Base-by-base conservation (phyloP, 176 grass and related monocot genomes). In the Themeda triandra region DNA sequence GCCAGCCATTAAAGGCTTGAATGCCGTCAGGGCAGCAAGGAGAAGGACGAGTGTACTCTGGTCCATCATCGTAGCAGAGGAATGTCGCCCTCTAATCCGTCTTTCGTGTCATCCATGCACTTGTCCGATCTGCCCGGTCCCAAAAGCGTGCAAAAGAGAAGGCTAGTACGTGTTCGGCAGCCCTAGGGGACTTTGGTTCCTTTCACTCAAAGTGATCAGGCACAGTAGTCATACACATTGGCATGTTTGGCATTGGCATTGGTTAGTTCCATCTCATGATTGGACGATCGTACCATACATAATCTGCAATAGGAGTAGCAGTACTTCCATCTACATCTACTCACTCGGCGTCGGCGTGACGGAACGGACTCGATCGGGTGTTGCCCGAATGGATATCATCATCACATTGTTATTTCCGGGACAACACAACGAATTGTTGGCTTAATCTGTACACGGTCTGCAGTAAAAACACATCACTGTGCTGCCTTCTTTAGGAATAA, bases 131-230 rank as follows among this genome's bases (percentile, higher is more conserved):
- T 2, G 49, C 7, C 49, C 49, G 51, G 18, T 24, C 33, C 33
- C 35, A 40, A 69, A 69, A 56, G 67, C 67, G 67, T 24, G 35
- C 67, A 40, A 40, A 69, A 40, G 67, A 69, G 67, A 23, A 13
- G 3, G 53, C 53, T 56, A 56, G 53, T 56, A 56, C 59, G 27
- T 63, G 60, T 30, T 29, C 4, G 60, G 25, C 60, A 14, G 25
- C 25, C 60, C 23, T 11, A 51, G 42, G 71, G 70, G 41, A 6
- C 71, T 76, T n/a, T 13, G 17, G 40, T 80, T 46, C 21, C 77
- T 79, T 80, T 66, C 60, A 31, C 77, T 48, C 62, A 66, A 80
- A 80, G 77, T 66, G 77, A 79, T 45, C 19, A 54, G 49, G 1
- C 18, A 54, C 6, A 53, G 4, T 48, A 48, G 45, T 48, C 4